Evolutionary conservation across 768 basidiomycete genomes (phyloP), one percentile per base, ranked within the genome.

Genomic region (Dacryopinax spathularia): DNA sequence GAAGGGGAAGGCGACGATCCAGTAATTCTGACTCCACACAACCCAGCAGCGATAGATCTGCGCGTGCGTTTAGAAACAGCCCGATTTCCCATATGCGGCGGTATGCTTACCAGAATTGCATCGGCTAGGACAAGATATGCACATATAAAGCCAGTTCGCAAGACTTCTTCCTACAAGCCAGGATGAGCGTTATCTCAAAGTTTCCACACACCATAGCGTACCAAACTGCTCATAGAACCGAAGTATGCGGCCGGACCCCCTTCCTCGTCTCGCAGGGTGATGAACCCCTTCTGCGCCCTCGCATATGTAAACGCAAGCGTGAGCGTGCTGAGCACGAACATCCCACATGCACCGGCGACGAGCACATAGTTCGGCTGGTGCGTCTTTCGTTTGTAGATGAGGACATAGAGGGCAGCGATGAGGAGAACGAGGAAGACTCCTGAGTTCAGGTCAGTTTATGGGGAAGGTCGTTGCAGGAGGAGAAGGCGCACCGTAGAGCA

Each of bases 211-310:
- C n/a, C n/a, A n/a, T n/a, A n/a, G n/a, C n/a, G n/a, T n/a, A n/a
- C n/a, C 18, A 18, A 4, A 22, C 39, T 41, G 39, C 7, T 7
- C 39, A 41, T 41, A 18, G 5, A 15, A 5, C 7, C 39, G 22
- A 41, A 41, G 39, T 41, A 41, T 41, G 39, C 39, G 7, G 22
- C 18, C 22, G 39, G 39, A 5, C 39, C 39, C 4, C 39, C 39
- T 15, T 41, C 39, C 4, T 15, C 39, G 44, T 70, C 67, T 33
- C 66, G 68, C 48, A 62, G 70, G 25, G 63, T 65, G 60, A 76
- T 66, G 66, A 78, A 78, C n/a, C 75, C 75, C 34, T 69, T 68
- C 63, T 74, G 70, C n/a, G 75, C 71, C 16, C 77, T 72, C 2
- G 71, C 69, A 48, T 71, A 73, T 63, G 77, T 75, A 29, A 76